Evolutionary conservation across 169 alveolate genomes (phyloP), one percentile per base, ranked within the genome.

Genomic region (Besnoitia besnoiti): DNA sequence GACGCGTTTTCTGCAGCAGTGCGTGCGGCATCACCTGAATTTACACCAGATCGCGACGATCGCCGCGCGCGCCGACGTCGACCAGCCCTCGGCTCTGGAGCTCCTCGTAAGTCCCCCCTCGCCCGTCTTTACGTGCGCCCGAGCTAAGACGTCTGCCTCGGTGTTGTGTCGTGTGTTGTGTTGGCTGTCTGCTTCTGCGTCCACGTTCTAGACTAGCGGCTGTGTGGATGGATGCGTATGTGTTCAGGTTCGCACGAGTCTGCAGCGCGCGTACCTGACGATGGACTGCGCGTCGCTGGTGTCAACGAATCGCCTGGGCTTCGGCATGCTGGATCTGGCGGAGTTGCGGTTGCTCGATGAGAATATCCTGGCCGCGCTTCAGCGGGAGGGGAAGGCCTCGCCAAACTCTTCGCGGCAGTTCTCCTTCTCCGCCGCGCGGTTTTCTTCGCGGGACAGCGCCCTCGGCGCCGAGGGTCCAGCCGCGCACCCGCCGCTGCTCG

Each of bases 61-160:
- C 87, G 93, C 97, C 46, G 96, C 97, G 75, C 94, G 99, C 47
- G 96, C 93, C 85, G 97, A 96, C 91, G 90, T 97, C 85, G 99
- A 97, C 59, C 93, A 89, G 51, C 98, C 98, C 16, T 97, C 99
- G 7, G 95, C 96, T 46, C 97, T 97, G 37, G 99, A 97, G 85
- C 91, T 62, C 59, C 76, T 92, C 35, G 96, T 94, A 55, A 55
- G 94, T 76, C 30, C 49, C 59, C 49, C 14, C 37, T 19, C n/a
- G 12, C 49, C 59, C 37, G 30, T 21, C 40, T 27, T 12, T 27
- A 21, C 49, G 14, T 35, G 14, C 40, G n/a, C 40, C 61, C 40
- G 3, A 35, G 16, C 51, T 10, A 10, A 50, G 30, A 50, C 62
- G 62, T 50, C 30, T 19, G 62, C 10, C 62, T 10, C 62, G 62